Base-by-base conservation (phyloP, 805 yeast genomes). In the Saccharomycopsis sp. region DNA sequence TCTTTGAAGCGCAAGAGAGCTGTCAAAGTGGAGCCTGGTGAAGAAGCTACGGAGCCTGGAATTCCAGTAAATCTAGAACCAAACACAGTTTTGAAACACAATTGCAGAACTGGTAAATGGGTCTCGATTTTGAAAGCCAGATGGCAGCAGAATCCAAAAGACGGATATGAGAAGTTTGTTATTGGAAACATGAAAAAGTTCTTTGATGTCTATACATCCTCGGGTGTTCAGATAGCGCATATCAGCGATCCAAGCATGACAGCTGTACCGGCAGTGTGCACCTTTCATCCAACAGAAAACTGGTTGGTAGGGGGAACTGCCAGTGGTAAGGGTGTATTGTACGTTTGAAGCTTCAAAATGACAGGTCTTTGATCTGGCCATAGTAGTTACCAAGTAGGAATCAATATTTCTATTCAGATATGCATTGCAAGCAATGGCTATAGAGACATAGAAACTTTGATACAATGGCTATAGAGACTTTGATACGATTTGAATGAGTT, bases 61-160 rank as follows among this genome's bases (percentile, higher is more conserved):
- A 58, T 52, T 37, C 46, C 53, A 67, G 65, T 5, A 79, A 78
- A 47, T 55, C 64, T 90, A 37, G 68, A 65, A n/a, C 96, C 97
- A 0, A 67, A 77, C 29, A 77, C 81, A 24, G 81, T 82, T 8
- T 75, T 92, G 53, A 81, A 80, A 57, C 99, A 94, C 68, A 94
- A 94, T 66, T 94, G 99, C 72, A 97, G 92, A 70, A 87, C 97
- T 0, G 99, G 99, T 0, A 77, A 97, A 63, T 92, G 99, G 99
- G 97, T 94, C 0, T 85, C 96, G 1, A 92, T 92, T 52, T 73
- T 92, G 58, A 90, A 92, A 65, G 84, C 97, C 0, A 79, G 83
- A 66, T 92, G 97, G 95, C 97, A 94, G 61, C 69, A 71, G 1
- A 72, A 77, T 34, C 95, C 96, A 0, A 67, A 64, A 4, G 96